phyloP scores from a whole-genome alignment of 768 basidiomycete genomes.

The Solioccasus polychromus region DNA sequence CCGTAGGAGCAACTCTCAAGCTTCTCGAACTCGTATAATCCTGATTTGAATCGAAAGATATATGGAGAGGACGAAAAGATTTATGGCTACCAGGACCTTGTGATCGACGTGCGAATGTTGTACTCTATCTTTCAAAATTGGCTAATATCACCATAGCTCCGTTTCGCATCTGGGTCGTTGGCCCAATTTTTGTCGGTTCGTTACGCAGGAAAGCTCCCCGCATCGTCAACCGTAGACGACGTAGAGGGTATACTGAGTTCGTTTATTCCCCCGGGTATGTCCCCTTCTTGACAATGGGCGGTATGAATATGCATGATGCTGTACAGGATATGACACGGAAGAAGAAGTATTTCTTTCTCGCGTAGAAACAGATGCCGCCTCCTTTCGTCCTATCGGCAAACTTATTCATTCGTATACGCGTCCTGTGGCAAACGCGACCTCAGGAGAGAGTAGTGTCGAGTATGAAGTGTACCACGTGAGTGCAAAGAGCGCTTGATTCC shows the following conservation, averaged over 20 bases:
- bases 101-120: slow-evolving; percentile 65
- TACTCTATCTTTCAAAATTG: not conserved
- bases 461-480: slow-evolving; percentile 92
- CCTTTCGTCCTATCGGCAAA: slow-evolving; percentile 76
- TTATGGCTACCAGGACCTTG: slow-evolving; percentile 85
- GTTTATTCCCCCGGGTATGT: slow-evolving; percentile 71
- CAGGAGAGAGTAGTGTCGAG: slow-evolving; percentile 57
- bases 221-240: slow-evolving; percentile 77
- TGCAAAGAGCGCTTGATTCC: slow-evolving; percentile 8
- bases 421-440: slow-evolving; percentile 41
- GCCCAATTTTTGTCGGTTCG: slow-evolving; percentile 68
- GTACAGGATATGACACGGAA: slow-evolving; percentile 66
- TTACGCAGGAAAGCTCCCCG: slow-evolving; percentile 63
- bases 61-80: slow-evolving; percentile 96
- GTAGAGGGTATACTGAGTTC: slow-evolving; percentile 72
- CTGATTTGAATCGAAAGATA: slow-evolving; percentile 49
- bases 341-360: slow-evolving; percentile 61
- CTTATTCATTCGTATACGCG: slow-evolving; percentile 76
- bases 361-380: slow-evolving; percentile 74
- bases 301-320: not conserved
- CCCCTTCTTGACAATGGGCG: not conserved
- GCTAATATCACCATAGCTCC: slow-evolving; percentile 47
- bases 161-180: slow-evolving; percentile 86
- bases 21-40: not conserved
- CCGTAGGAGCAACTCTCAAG: slow-evolving; percentile 49